A percentile compares a stretch with the other conserved stretches of the same genome.
Evolutionary conservation across 306 rosid species (phyloP).

Genomic region (Vicia sativa): DNA sequence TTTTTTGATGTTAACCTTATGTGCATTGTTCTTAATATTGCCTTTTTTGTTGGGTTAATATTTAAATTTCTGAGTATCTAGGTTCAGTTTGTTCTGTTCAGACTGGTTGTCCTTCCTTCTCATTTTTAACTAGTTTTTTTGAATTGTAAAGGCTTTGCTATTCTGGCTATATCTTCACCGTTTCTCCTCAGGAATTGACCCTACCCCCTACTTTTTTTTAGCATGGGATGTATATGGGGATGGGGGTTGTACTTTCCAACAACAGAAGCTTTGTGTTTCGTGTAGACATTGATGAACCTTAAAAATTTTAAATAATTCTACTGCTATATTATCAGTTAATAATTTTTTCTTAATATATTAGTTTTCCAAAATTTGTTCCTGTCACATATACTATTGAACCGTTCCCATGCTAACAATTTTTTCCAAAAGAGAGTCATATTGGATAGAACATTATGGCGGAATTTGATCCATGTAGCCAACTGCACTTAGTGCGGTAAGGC

Average conservation of each 20-base stretch:
- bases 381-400: background rate
- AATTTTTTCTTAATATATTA: background rate
- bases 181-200: constrained; percentile 1
- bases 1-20: background rate
- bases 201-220: background rate
- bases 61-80: constrained; percentile 16
- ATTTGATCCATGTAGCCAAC: no score
- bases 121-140: background rate
- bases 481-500: no score
- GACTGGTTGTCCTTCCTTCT: constrained; percentile 15
- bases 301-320: background rate
- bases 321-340: background rate
- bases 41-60: background rate
- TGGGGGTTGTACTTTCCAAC: constrained; percentile 13
- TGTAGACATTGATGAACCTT: background rate
- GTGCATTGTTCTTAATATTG: background rate
- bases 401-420: background rate
- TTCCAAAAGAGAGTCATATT: background rate
- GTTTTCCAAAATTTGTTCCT: background rate
- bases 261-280: background rate
- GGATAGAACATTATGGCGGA: no score
- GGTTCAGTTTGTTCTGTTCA: background rate
- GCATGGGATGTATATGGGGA: background rate
- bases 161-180: constrained; percentile 7
- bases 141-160: background rate